A percentile compares a stretch with the other conserved stretches of the same genome.
phyloP scores from a whole-genome alignment of 75 land plant species.

The Cunninghamia lanceolata region DNA sequence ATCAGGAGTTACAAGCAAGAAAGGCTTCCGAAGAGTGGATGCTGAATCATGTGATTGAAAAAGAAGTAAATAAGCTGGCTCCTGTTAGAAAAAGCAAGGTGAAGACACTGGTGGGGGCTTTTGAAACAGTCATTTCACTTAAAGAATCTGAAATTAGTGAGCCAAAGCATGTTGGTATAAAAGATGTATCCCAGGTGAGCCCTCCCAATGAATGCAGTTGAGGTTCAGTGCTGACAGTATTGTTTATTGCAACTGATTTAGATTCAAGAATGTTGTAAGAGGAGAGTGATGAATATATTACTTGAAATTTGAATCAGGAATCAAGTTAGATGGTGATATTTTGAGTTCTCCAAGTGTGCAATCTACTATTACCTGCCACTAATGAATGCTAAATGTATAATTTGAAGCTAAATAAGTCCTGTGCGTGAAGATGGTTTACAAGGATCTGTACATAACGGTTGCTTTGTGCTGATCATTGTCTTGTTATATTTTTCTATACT shows the following conservation, averaged over 20 bases:
- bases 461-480: not conserved
- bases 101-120: conserved; percentile 84
- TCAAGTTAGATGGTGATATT: not conserved
- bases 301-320: not conserved
- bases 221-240: not conserved
- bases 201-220: not conserved
- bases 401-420: not conserved
- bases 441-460: not conserved
- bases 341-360: not conserved
- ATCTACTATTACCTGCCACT: not conserved
- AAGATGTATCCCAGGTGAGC: not conserved
- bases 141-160: conserved; percentile 34
- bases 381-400: not conserved
- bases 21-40: conserved; percentile 55
- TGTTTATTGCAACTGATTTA: not conserved
- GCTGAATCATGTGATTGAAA: conserved; percentile 74
- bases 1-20: conserved; percentile 62
- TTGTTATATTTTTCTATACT: not conserved
- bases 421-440: not conserved
- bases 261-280: not conserved
- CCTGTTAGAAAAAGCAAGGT: conserved; percentile 76
- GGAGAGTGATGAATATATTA: not conserved
- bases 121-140: conserved; percentile 77
- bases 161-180: not conserved
- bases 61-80: conserved; percentile 70